phyloP scores from a whole-genome alignment of 2,329 filamentous ascomycete species.

The Clonostachys sp. region DNA sequence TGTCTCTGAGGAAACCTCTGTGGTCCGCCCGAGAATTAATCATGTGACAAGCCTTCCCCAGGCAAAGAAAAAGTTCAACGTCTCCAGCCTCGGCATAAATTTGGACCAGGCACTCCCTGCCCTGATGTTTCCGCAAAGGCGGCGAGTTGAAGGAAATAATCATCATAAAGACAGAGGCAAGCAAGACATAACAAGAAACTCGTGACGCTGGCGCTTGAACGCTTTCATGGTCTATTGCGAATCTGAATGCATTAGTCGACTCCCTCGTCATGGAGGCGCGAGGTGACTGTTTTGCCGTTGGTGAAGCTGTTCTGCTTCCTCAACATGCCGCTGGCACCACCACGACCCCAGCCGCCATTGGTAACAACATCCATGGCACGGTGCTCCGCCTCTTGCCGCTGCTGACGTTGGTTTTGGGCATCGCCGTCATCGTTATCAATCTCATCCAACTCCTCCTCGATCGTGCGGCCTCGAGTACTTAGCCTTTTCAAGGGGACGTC shows the following conservation, averaged over 20 bases:
- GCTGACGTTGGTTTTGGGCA: conserved; percentile 16
- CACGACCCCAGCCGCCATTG: conserved; percentile 29
- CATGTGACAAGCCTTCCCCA: no score
- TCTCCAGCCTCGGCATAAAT: no score
- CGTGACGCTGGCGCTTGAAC: no score
- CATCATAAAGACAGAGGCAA: no score
- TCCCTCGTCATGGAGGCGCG: conserved; percentile 16
- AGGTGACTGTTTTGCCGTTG: not conserved
- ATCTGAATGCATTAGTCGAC: conserved; percentile 18
- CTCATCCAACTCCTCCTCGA: conserved; percentile 36
- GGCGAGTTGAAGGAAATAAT: no score
- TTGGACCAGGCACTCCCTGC: no score
- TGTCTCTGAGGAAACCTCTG: no score
- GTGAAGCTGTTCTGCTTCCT: conserved; percentile 16
- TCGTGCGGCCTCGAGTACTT: conserved; percentile 35
- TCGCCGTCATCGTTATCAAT: conserved; percentile 27
- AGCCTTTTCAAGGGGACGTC: conserved; percentile 40
- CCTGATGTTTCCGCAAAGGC: no score
- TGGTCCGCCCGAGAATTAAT: no score
- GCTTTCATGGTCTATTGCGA: no score
- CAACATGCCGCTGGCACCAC: conserved; percentile 37
- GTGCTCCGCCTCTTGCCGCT: conserved; percentile 37
- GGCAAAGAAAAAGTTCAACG: no score
- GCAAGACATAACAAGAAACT: no score
- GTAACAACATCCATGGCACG: conserved; percentile 37